Evolutionary conservation across 2,329 filamentous ascomycete genomes (phyloP), one percentile per base, ranked within the genome.

Genomic region (Aspergillus uvarum): DNA sequence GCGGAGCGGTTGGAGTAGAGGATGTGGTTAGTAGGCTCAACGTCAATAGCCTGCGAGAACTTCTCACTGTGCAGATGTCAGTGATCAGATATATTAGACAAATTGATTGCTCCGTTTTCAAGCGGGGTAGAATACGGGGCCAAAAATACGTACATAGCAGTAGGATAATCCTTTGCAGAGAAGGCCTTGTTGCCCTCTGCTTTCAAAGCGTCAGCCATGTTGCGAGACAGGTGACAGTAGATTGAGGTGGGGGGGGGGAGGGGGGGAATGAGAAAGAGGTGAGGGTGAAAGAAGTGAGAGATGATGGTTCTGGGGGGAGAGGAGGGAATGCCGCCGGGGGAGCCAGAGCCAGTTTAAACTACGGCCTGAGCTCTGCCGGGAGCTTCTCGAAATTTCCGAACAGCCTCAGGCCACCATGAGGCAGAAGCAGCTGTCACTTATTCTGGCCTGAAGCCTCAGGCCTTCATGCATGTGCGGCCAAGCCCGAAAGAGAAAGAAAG

Each of bases 161-260:
- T 92, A 72, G 92, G 85, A 77, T 96, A 99, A 80, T 98, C 92
- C 85, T 98, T 98, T 64, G 91, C 92, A 67, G 92, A 89, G 79
- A 99, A 99, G 79, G 96, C 93, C 84, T 96, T 96, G 85, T 99
- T 99, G 83, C 94, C 95, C 76, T 95, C 89, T 73, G 93, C 92
- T 84, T 99, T 99, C 72, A 99, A 87, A 86, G 94, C 84, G 79
- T 89, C 87, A 66, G 87, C 86, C 86, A 88, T 89, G 65, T 44
- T 80, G 65, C n/a, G 51, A 53, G 38, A 59, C 44, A 42, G 16
- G 32, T 35, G 32, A 35, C 11, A 35, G 32, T 11, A 35, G 32
- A 3, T 35, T 59, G 66, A 16, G 47, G 29, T 49, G 19, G 44
- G 47, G 52, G 42, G 48, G 12, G 29, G 32, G 52, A 32, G 49